Evolutionary conservation across 352 stramenopile species (phyloP).

Genomic region (Pythium grandisporangium): DNA sequence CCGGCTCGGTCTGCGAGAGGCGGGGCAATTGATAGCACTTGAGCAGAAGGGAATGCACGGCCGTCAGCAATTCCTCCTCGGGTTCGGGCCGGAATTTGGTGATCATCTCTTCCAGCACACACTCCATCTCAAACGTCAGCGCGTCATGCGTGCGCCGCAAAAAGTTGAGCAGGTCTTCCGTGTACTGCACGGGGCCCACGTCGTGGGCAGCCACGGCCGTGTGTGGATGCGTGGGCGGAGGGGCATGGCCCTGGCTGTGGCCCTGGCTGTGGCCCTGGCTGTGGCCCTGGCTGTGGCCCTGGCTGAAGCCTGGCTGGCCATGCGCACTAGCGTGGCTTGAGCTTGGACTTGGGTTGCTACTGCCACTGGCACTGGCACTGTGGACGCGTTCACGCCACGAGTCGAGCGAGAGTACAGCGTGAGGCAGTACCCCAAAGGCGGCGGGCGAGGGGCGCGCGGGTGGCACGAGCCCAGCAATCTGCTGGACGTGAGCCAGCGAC

Average conservation of each 20-base stretch:
- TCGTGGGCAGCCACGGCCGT: constrained; percentile 30
- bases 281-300: too few relatives aligned
- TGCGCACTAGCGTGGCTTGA: background rate
- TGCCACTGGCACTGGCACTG: background rate
- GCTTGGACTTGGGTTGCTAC: too few relatives aligned
- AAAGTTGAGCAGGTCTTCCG: constrained; percentile 92
- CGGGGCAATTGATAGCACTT: constrained; percentile 88
- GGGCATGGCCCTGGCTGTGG: too few relatives aligned
- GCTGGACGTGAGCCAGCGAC: constrained; percentile 46
- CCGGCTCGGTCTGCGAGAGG: constrained; percentile 62
- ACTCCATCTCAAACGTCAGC: constrained; percentile 94
- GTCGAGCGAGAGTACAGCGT: constrained; percentile 57
- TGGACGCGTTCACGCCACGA: constrained; percentile 41
- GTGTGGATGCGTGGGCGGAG: too few relatives aligned
- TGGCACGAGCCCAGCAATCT: constrained; percentile 67
- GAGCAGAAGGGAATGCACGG: constrained; percentile 93
- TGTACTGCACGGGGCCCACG: constrained; percentile 83
- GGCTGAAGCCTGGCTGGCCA: too few relatives aligned
- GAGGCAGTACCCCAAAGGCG: constrained; percentile 57
- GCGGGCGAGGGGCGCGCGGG: constrained; percentile 46
- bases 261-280: too few relatives aligned
- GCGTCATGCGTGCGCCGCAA: constrained; percentile 86
- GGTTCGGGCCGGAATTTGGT: constrained; percentile 95
- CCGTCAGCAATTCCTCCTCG: constrained; percentile 96
- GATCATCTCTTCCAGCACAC: constrained; percentile 98